Evolutionary conservation across 83 land plant species (phyloP).

Genomic region (Thuja plicata): DNA sequence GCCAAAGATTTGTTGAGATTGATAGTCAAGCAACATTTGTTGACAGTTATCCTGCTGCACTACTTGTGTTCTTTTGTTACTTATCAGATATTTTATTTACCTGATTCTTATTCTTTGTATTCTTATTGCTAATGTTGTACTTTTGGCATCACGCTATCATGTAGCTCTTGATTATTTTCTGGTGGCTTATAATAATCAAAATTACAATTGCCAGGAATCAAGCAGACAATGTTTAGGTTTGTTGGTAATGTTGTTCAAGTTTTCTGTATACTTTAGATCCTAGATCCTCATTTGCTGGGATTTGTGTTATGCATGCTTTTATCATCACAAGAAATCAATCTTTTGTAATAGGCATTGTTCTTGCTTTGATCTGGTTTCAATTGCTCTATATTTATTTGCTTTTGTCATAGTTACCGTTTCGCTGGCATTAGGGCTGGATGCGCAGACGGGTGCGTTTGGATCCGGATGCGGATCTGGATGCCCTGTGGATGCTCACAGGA

Average conservation of each 20-base stretch:
- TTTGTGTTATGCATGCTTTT: background rate
- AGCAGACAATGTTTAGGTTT: background rate
- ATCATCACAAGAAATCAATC: background rate
- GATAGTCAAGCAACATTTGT: background rate
- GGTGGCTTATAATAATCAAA: background rate
- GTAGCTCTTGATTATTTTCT: background rate
- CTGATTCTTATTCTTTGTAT: background rate
- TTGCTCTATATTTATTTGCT: background rate
- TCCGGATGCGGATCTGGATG: no score
- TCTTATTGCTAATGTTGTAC: background rate
- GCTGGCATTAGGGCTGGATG: no score
- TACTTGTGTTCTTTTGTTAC: background rate
- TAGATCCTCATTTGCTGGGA: background rate
- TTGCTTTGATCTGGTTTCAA: background rate
- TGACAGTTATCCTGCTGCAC: background rate
- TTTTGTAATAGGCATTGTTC: background rate
- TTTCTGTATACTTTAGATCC: background rate
- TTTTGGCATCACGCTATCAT: background rate
- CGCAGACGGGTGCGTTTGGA: no score
- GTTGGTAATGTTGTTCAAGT: background rate
- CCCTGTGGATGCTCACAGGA: no score
- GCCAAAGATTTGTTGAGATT: background rate
- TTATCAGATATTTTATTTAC: background rate
- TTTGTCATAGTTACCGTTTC: no score
- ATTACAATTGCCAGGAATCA: background rate